Evolutionary conservation across 495 filamentous ascomycete genomes (phyloP).

Genomic region (Neurospora sp.): DNA sequence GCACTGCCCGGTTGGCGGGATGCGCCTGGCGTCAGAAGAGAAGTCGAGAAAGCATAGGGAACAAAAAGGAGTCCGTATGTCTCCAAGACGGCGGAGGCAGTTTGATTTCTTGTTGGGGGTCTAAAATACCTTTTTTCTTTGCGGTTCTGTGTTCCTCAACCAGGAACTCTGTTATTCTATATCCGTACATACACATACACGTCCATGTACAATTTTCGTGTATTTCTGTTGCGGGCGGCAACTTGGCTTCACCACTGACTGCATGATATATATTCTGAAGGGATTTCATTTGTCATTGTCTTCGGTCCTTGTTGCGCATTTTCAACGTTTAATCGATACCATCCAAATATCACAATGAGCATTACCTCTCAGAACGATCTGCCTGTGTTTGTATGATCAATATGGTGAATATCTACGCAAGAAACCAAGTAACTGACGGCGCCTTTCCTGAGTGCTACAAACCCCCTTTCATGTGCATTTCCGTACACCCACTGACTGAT

Average conservation of each 20-base stretch:
- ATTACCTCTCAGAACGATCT: not conserved
- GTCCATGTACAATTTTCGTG: not conserved
- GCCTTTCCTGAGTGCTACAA: not conserved
- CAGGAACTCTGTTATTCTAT: not conserved
- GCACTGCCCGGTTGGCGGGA: not conserved
- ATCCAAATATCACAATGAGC: not conserved
- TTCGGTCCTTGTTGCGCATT: not conserved
- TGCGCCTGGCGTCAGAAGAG: not conserved
- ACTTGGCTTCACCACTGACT: not conserved
- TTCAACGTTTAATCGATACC: constrained; percentile 11
- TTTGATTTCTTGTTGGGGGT: not conserved
- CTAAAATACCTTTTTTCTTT: not conserved
- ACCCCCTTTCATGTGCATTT: not conserved
- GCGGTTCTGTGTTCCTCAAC: not conserved
- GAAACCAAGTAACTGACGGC: not conserved
- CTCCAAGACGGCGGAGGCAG: not conserved
- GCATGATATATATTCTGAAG: not conserved
- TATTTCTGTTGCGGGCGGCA: not conserved
- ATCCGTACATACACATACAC: not conserved
- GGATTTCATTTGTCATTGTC: not conserved
- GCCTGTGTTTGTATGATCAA: not conserved
- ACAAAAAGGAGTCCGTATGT: not conserved
- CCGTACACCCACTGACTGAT: not conserved
- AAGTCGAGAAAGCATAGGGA: not conserved
- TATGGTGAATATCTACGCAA: not conserved